These are phyloP conservation scores for Ganoderma resinaceum DNA, from an alignment of 1,284 basidiomycete species.

Conservation along the genomic window DNA sequence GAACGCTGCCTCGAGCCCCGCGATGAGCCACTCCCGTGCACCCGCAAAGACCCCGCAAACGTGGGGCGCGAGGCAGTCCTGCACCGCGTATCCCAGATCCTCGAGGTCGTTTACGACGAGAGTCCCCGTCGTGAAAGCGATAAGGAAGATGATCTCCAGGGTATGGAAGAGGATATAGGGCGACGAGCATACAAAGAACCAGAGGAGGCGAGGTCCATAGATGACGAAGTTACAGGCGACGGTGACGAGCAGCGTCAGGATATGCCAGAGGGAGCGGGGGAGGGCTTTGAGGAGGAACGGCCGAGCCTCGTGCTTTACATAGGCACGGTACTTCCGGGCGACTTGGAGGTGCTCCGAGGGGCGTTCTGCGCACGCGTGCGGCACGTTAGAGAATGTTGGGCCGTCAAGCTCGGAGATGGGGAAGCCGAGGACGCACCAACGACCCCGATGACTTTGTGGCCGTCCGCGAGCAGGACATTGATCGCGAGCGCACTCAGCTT, in stretches of 20 bases:
- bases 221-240: neutral
- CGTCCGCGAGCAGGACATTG: conserved; percentile 11
- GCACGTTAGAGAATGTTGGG: neutral
- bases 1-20: conserved; percentile 12
- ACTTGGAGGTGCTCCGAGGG: conserved; percentile 11
- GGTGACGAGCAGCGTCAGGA: conserved; percentile 20
- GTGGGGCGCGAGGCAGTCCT: neutral
- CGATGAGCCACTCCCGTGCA: neutral
- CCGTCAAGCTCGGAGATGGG: neutral
- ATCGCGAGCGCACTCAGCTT: conserved; percentile 17
- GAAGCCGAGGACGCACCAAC: conserved; percentile 13
- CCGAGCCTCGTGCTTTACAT: neutral
- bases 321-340: conserved; percentile 15
- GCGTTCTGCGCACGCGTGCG: conserved; percentile 4
- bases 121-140: neutral
- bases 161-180: conserved; percentile 2
- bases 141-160: neutral
- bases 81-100: neutral
- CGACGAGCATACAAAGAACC: neutral
- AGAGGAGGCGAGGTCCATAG: neutral
- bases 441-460: conserved; percentile 17
- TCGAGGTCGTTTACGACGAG: neutral
- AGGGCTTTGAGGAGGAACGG: neutral
- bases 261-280: neutral
- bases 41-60: neutral